Conservation (phyloP, 164 flowering plant species). For the Santalum album region DNA sequence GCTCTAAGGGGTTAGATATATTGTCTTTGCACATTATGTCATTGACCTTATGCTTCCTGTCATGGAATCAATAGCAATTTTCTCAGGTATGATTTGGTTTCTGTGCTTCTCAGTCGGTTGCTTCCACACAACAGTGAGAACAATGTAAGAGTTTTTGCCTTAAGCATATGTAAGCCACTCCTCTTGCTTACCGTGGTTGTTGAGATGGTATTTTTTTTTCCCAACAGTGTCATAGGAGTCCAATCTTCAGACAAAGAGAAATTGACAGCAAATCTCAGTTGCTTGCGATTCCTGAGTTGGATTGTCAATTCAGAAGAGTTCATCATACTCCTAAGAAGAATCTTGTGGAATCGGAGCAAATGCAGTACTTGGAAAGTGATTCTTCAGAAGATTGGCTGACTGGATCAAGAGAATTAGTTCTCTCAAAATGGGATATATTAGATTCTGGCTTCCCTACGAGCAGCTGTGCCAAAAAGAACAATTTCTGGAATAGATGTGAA, state of each 20-base stretch:
- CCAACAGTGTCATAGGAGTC: constrained; percentile 14
- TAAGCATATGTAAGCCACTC: background rate
- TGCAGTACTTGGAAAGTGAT: constrained; percentile 8
- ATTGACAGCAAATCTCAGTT: constrained; percentile 6
- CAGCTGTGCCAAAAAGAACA: constrained; percentile 5
- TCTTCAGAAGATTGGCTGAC: constrained; percentile 8
- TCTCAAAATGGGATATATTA: constrained; percentile 11
- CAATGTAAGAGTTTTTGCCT: constrained; percentile 24
- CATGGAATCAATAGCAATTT: constrained; percentile 10
- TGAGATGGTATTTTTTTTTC: constrained; percentile 6
- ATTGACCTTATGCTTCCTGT: constrained; percentile 7
- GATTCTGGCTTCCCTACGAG: constrained; percentile 11
- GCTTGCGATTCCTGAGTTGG: constrained; percentile 11
- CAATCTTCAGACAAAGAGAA: constrained; percentile 6
- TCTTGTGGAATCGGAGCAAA: constrained; percentile 12
- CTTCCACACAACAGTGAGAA: constrained; percentile 25
- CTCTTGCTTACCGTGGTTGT: background rate
- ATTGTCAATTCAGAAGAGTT: constrained; percentile 10
- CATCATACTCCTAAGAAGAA: constrained; percentile 8
- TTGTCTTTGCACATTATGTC: constrained; percentile 2
- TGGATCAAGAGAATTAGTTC: constrained; percentile 10
- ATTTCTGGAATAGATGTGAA: background rate
- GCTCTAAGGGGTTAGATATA: constrained; percentile 41
- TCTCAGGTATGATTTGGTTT: constrained; percentile 47
- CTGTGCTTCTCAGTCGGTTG: constrained; percentile 46